phyloP scores from a whole-genome alignment of 2,329 filamentous ascomycete species.

The Aspergillus pseudoterreus region DNA sequence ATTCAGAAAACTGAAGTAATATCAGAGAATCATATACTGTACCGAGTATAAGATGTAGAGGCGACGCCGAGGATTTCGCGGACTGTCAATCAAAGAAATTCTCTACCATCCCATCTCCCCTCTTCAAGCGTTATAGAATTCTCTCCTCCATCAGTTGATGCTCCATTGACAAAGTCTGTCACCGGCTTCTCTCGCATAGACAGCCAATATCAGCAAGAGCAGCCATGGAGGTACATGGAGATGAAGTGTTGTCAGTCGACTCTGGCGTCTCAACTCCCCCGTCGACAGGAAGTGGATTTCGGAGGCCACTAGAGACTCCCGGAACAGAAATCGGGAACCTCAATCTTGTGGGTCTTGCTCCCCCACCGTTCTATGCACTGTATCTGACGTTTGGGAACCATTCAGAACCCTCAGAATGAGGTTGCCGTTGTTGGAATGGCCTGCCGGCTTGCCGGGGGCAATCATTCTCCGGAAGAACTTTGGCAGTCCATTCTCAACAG shows the following conservation, averaged over 20 bases:
- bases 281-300: neutral
- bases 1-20: neutral
- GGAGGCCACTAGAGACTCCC: neutral
- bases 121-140: neutral
- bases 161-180: neutral
- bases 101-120: neutral
- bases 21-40: neutral
- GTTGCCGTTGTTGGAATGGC: constrained; percentile 34
- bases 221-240: neutral
- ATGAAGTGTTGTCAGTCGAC: neutral
- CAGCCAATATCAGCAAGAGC: neutral
- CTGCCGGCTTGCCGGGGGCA: constrained; percentile 30
- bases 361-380: neutral
- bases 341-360: neutral
- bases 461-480: constrained; percentile 27
- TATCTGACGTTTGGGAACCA: neutral
- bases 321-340: neutral
- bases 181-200: neutral
- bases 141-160: neutral
- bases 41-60: neutral
- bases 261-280: neutral
- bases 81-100: neutral
- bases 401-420: constrained; percentile 6
- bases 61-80: neutral
- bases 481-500: constrained; percentile 31